Base-by-base conservation (phyloP, 108 stramenopile species). In the Chaetoceros muelleri region DNA sequence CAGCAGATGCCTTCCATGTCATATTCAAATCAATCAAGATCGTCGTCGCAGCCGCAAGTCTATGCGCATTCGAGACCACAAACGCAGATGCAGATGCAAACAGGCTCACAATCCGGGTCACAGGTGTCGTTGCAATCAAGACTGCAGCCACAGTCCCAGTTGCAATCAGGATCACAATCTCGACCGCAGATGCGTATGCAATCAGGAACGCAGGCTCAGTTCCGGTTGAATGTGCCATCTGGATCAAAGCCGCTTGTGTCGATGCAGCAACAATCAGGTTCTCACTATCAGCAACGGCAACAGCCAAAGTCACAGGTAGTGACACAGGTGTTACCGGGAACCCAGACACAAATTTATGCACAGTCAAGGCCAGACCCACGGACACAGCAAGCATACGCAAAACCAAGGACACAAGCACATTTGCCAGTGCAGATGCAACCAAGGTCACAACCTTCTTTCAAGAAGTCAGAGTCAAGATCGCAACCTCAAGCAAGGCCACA, bases 51-150 rank as follows among this genome's bases (percentile, higher is more conserved):
- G n/a, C n/a, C n/a, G n/a, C n/a, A n/a, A n/a, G n/a, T n/a, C n/a
- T n/a, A n/a, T n/a, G n/a, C n/a, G n/a, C n/a, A n/a, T n/a, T n/a
- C n/a, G 55, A 61, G 19, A 24, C 22, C 48, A 5, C 65, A 65
- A 20, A 60, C 76, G 64, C 66, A 74, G 58, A 55, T 67, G 69
- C 61, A 58, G 56, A 30, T 56, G 60, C 60, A 69, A 30, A 52
- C 64, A 69, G 47, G n/a, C n/a, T n/a, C n/a, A n/a, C n/a, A n/a
- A n/a, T n/a, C n/a, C n/a, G n/a, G n/a, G n/a, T 61, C 61, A 61
- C 73, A 52, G 53, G 48, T 28, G 27, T 46, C 44, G 31, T 57
- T 30, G 29, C 63, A 56, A 46, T 60, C 48, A 17, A 55, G 47
- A 26, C 13, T 17, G 13, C 45, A 47, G 30, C 47, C 18, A 3